Evolutionary conservation across 202 grass and related monocot genomes (phyloP), one percentile per base, ranked within the genome.

Genomic region (Carex sylvatica): DNA sequence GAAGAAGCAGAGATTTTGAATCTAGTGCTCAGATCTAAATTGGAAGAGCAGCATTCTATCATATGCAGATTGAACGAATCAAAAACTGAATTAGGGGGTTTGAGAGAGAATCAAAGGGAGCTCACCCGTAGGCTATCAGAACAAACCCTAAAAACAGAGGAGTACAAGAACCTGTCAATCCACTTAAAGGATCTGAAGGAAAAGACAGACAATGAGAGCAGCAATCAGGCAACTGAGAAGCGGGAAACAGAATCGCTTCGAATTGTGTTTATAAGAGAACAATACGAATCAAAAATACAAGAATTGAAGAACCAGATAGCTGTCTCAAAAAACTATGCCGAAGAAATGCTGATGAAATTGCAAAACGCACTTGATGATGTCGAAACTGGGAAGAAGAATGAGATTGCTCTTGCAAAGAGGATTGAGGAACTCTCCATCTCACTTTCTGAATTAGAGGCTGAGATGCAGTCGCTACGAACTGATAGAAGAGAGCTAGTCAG

Each of bases 221-320:
- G 85, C 65, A 66, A 82, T 59, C 83, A 83, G 46, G 70, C 65
- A 83, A 81, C 68, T 56, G 96, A 95, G 83, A 99, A 96, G 80
- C 91, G 93, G 83, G 91, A 90, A 66, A 89, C 93, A 30, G 95
- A 95, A 72, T 98, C 95, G 3, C 89, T 99, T 64, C 87, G 92
- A 90, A 99, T 99, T 90, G 93, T 90, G 80, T 99, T 99, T 79
- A 93, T 99, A 61, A 99, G 91, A 85, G 96, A 99, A 71, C 96
- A 99, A 63, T 96, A 99, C 74, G 96, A 99, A 87, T 90, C 93
- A 1, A 95, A 93, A 82, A 90, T 99, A 87, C 96, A 99, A 83
- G 96, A 99, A 78, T 67, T 99, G 33, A 99, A 93, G 87, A 88
- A 89, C 83, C 96, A 93, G 65, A 83, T 89, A 40, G 89, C 81